Evolutionary conservation across 176 grass and related monocot genomes (phyloP).

Genomic region (Microstegium vimineum): DNA sequence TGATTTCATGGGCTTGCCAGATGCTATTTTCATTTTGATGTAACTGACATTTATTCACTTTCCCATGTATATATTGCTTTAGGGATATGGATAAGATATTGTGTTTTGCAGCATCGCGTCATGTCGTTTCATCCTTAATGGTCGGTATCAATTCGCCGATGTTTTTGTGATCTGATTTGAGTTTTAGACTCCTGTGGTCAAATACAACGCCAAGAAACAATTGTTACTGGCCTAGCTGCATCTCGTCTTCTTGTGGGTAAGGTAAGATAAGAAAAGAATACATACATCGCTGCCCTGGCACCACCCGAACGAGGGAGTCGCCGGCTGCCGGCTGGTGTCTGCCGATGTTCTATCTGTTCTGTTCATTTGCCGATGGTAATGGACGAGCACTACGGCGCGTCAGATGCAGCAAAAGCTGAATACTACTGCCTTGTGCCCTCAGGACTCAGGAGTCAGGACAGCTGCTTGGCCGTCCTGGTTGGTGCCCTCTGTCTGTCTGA

Average conservation of each 20-base stretch:
- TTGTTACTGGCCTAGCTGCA: too few species aligned
- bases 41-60: constrained; percentile 31
- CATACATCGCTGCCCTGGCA: too few species aligned
- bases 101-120: neutral
- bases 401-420: neutral
- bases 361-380: too few species aligned
- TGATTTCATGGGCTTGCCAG: neutral
- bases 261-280: too few species aligned
- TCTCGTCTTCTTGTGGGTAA: too few species aligned
- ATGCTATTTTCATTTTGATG: constrained; percentile 19
- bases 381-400: neutral
- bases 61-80: neutral
- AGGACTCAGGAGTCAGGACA: neutral
- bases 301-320: too few species aligned
- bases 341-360: too few species aligned
- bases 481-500: neutral
- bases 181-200: neutral
- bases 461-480: neutral
- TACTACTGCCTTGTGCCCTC: neutral
- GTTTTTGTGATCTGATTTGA: too few species aligned
- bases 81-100: constrained; percentile 10
- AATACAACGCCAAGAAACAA: too few species aligned
- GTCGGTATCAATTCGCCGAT: neutral
- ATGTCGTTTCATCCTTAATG: neutral
- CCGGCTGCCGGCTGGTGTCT: too few species aligned